Evolutionary conservation across 331 rosid genomes (phyloP).

Genomic region (Acacia concinna): DNA sequence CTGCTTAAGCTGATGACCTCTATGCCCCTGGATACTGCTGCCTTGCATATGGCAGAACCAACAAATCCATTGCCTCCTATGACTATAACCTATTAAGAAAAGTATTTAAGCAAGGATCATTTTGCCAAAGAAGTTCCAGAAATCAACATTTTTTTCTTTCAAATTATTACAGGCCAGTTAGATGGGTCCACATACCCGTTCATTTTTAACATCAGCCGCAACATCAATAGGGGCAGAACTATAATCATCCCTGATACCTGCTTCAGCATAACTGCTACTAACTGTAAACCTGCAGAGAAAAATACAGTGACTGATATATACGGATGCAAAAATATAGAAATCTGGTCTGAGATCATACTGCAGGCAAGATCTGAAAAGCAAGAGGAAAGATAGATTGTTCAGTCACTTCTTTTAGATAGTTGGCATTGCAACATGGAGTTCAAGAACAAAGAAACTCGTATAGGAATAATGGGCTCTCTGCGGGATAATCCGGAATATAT

Average conservation of each 20-base stretch:
- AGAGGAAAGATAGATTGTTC: constrained; percentile 12
- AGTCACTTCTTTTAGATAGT: not conserved
- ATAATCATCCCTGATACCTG: constrained; percentile 45
- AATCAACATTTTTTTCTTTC: not conserved
- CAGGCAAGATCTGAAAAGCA: constrained; percentile 7
- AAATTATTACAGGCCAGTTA: not conserved
- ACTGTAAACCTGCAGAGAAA: constrained; percentile 53
- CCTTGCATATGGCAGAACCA: constrained; percentile 95
- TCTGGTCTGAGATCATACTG: constrained; percentile 10
- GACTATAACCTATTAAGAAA: constrained; percentile 73
- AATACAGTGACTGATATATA: not conserved
- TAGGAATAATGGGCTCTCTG: not conserved
- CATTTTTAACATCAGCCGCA: constrained; percentile 74
- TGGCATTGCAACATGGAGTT: constrained; percentile 1
- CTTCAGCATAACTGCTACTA: constrained; percentile 60
- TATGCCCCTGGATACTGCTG: constrained; percentile 91
- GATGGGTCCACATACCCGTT: constrained; percentile 51
- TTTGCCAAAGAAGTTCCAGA: constrained; percentile 3
- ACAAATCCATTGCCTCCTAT: constrained; percentile 96
- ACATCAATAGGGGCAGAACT: constrained; percentile 69
- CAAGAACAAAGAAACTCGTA: constrained; percentile 11
- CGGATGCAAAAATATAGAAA: not conserved
- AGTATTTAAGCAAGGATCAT: constrained; percentile 15
- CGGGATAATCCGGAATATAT: not conserved
- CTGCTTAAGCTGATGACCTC: constrained; percentile 90